Evolutionary conservation across 2,329 filamentous ascomycete species (phyloP), one percentile per base, ranked within the genome.

Genomic region (Albophoma yamanashiensis): DNA sequence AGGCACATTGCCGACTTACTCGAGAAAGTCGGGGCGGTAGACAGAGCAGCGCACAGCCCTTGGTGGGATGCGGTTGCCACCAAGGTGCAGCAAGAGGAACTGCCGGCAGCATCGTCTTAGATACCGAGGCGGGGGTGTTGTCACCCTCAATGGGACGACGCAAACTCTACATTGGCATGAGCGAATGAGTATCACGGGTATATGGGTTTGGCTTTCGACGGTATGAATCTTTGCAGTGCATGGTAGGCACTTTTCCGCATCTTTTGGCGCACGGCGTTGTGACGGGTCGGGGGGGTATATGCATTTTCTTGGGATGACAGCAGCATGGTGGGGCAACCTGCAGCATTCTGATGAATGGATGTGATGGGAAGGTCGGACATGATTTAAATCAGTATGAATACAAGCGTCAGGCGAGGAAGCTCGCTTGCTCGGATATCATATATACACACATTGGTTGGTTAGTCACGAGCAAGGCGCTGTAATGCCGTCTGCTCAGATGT

Each of bases 11-110:
- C 89, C 9, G 87, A 90, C 40, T 79, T 87, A 67, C 74, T 92
- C 62, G 80, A 82, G 50, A 81, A 82, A 68, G 80, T 91, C 4
- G 85, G 86, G 17, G 76, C 76, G 5, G 85, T 91, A 6, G 89
- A 92, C 69, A 80, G 86, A 63, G 85, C 83, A 62, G 81, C 84
- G 9, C 89, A 91, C 71, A 83, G 83, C 15, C 68, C 75, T 52
- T 91, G 87, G 87, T 92, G 89, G 78, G 87, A 90, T 71, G 74
- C 78, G 55, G 80, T 89, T 63, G 82, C 84, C 0, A 78, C 79
- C 62, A 82, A 80, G 69, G 77, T 84, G 34, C 78, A 79, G 63
- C 74, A 73, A 62, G 78, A 79, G 60, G 72, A 71, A 12, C 65
- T 69, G 61, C 62, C 65, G 22, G 43, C 62, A 55, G 69, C 68